Conservation (phyloP, 1,284 basidiomycete genomes). For the Microbotryomycetes sp. region DNA sequence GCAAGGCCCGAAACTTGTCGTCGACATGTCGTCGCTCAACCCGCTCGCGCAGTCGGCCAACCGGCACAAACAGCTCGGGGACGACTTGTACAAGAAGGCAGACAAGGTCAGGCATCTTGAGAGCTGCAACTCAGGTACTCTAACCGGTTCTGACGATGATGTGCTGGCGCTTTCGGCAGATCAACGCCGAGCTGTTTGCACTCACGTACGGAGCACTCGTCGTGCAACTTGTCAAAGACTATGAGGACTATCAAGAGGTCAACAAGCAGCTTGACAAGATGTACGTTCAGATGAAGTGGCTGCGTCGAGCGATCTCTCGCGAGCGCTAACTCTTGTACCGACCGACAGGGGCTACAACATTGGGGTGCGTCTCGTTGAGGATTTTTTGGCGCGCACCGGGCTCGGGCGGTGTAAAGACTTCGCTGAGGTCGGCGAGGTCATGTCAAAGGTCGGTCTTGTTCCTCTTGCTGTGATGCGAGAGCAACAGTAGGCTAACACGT, state of each 20-base stretch:
- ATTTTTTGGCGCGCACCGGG: conserved; percentile 86
- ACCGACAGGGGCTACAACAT: conserved; percentile 93
- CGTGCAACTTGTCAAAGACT: conserved; percentile 97
- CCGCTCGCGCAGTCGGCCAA: conserved; percentile 5
- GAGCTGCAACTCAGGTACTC: too few species aligned
- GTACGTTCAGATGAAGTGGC: conserved; percentile 39
- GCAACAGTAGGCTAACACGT: too few species aligned
- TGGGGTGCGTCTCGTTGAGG: conserved; percentile 90
- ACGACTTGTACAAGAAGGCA: conserved; percentile 21
- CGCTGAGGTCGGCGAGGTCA: conserved; percentile 84
- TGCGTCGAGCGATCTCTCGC: neutral
- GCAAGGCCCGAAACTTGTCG: too few species aligned
- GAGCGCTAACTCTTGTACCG: conserved; percentile 32
- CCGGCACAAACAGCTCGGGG: conserved; percentile 22
- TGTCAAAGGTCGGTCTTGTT: conserved; percentile 61
- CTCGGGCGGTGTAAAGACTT: conserved; percentile 83
- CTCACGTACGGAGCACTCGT: conserved; percentile 96
- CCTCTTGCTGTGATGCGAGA: too few species aligned
- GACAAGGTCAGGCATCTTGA: conserved; percentile 14
- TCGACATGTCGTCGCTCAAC: neutral
- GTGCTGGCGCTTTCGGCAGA: conserved; percentile 4
- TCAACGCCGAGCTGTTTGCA: conserved; percentile 91
- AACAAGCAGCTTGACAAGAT: conserved; percentile 59
- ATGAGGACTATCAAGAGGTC: conserved; percentile 87
- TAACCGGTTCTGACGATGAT: too few species aligned